Evolutionary conservation across 73 alveolate genomes (phyloP), one percentile per base, ranked within the genome.

Genomic region (Paramecium octaurelia): DNA sequence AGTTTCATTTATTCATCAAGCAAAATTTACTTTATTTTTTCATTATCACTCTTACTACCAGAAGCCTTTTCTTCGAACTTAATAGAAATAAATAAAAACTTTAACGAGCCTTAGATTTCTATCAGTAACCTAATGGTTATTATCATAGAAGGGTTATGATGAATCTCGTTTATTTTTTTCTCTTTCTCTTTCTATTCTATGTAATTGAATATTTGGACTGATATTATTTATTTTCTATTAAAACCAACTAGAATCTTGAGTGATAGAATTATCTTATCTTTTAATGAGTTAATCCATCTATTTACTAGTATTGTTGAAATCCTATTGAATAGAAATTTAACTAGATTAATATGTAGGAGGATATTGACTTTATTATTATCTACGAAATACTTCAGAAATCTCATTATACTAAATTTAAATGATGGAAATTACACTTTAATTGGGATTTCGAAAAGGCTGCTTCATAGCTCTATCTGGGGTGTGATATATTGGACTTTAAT

Each of bases 311-410:
- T 64, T 64, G 14, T 64, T 64, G 4, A 64, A 64, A 27, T 64
- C 84, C 24, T 64, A 34, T 64, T 64, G 46, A 31, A 64, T 64
- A 14, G 84, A 64, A 0, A 64, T 64, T 64, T 64, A 64, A 34
- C 84, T 64, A 27, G 84, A 64, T 64, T 64, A 24, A 64, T 64
- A 64, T 31, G 84, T 64, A 27, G 84, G 84, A 12, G 84, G 84
- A 34, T 64, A 64, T 64, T 64, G 12, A 20, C 1, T 20, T 12
- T 10, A 14, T 12, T 10, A 14, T 64, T 31, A 31, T 20, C 48
- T 24, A 20, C 4, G 23, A 34, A 27, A 3, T 2, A 64, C 27
- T 12, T 64, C 84, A 31, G 84, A 64, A 50, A 64, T 64, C 4
- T 64, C 84, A 64, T 64, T 64, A 0, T 27, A 64, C 84, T 64